phyloP scores from a whole-genome alignment of 2,329 filamentous ascomycete genomes.

The Diaporthe humulicola region DNA sequence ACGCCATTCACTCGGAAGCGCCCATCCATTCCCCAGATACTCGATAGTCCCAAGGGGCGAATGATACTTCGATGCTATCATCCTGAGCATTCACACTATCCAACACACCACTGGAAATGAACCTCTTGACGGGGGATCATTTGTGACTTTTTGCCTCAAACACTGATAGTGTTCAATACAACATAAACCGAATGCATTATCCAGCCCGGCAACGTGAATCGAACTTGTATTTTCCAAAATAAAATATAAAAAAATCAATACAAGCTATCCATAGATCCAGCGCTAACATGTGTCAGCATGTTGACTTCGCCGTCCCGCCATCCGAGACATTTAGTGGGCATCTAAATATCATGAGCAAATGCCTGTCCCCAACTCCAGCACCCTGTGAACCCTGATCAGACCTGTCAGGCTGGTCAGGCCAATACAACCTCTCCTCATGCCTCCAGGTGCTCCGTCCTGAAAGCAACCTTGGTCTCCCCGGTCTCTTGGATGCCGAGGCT shows the following conservation, averaged over 20 bases:
- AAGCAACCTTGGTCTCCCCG: constrained; percentile 27
- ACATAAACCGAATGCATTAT: too few relatives aligned
- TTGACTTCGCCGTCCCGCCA: neutral
- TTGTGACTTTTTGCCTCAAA: neutral
- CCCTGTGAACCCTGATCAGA: too few relatives aligned
- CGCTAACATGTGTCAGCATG: neutral
- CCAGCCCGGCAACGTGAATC: neutral
- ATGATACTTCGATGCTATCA: neutral
- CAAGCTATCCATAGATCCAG: neutral
- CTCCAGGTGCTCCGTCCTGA: constrained; percentile 35
- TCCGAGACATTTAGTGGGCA: neutral
- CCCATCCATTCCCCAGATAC: neutral
- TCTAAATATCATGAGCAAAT: neutral
- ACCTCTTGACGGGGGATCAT: neutral
- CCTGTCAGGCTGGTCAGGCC: too few relatives aligned
- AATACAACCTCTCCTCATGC: neutral
- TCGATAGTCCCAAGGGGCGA: neutral
- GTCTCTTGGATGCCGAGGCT: constrained; percentile 13
- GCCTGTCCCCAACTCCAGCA: neutral
- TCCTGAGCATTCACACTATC: too few relatives aligned
- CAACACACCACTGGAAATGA: neutral
- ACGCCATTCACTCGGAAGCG: neutral
- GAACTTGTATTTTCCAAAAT: neutral
- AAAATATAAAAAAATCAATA: neutral
- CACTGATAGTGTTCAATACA: neutral